phyloP scores from a whole-genome alignment of 352 stramenopile species.

The Phytophthora sp. region DNA sequence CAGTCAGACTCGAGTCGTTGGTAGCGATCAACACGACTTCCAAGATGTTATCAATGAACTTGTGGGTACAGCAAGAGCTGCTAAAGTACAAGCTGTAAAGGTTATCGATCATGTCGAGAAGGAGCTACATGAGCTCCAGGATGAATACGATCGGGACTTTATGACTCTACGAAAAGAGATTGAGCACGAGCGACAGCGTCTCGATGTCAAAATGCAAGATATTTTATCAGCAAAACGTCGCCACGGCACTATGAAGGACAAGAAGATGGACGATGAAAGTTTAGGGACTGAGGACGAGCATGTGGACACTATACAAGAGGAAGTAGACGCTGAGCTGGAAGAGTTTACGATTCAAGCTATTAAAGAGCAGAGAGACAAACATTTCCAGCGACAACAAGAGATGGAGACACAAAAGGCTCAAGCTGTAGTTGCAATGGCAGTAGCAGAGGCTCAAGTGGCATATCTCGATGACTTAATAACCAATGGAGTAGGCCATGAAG shows the following conservation, averaged over 20 bases:
- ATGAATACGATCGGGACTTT: slow-evolving; percentile 29
- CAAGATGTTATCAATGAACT: slow-evolving; percentile 6
- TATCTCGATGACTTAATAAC: slow-evolving; percentile 17
- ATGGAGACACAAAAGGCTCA: slow-evolving; percentile 18
- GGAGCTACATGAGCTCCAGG: slow-evolving; percentile 27
- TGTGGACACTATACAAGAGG: slow-evolving; percentile 14
- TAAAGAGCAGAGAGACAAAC: slow-evolving; percentile 17
- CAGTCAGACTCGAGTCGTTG: not conserved
- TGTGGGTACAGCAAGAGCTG: not conserved
- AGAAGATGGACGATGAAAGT: not conserved
- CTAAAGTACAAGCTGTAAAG: slow-evolving; percentile 17
- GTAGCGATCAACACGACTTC: not conserved
- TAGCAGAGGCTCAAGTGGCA: slow-evolving; percentile 25
- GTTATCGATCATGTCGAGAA: slow-evolving; percentile 11
- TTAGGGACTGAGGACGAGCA: not conserved
- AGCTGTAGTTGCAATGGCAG: slow-evolving; percentile 20
- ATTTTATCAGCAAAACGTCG: slow-evolving; percentile 20
- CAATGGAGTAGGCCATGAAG: not conserved
- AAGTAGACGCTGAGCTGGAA: slow-evolving; percentile 26
- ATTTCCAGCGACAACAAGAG: slow-evolving; percentile 25
- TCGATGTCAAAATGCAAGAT: slow-evolving; percentile 29
- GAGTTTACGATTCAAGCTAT: slow-evolving; percentile 21
- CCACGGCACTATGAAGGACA: not conserved
- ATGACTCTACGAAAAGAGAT: slow-evolving; percentile 17
- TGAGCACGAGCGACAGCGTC: slow-evolving; percentile 25